These are phyloP conservation scores for Yamadazyma diospyri DNA, from an alignment of 1,139 yeast species.

Conservation along the genomic window DNA sequence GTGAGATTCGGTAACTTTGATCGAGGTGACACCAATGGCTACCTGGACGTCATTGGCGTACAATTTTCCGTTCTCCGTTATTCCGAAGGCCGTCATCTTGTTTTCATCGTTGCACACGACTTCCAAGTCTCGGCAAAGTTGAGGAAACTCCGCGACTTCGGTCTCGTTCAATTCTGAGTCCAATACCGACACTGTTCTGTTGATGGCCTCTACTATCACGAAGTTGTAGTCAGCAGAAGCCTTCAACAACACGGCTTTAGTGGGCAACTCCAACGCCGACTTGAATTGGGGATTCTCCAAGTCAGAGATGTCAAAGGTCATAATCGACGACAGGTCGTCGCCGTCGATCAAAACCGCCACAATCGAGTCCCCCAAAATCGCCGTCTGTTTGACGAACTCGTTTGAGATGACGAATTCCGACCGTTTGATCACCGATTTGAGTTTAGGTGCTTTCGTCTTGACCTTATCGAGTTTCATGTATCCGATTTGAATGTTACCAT, in stretches of 20 bases:
- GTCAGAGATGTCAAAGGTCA: conserved; percentile 45
- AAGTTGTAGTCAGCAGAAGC: conserved; percentile 52
- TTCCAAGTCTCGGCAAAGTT: conserved; percentile 63
- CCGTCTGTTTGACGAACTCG: conserved; percentile 61
- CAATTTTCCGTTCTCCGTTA: conserved; percentile 69
- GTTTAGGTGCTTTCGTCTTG: conserved; percentile 45
- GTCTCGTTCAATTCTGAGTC: conserved; percentile 22
- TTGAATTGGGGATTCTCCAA: conserved; percentile 36
- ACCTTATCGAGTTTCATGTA: conserved; percentile 22
- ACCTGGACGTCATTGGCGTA: conserved; percentile 61
- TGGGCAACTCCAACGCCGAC: conserved; percentile 40
- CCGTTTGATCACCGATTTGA: conserved; percentile 33
- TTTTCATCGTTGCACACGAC: conserved; percentile 34
- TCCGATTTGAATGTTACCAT: conserved; percentile 23
- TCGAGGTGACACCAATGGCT: conserved; percentile 80
- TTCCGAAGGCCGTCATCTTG: conserved; percentile 57
- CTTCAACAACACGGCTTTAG: conserved; percentile 55
- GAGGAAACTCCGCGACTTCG: conserved; percentile 56
- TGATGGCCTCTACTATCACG: conserved; percentile 58
- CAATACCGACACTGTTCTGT: conserved; percentile 54
- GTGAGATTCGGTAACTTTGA: conserved; percentile 69
- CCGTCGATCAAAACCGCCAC: conserved; percentile 60
- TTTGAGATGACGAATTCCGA: conserved; percentile 23
- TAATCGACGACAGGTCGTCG: conserved; percentile 44
- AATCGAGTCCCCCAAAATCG: conserved; percentile 48